These are phyloP conservation scores for Chlamydomonas incerta DNA, from an alignment of 139 green algal species.

Conservation along the genomic window DNA sequence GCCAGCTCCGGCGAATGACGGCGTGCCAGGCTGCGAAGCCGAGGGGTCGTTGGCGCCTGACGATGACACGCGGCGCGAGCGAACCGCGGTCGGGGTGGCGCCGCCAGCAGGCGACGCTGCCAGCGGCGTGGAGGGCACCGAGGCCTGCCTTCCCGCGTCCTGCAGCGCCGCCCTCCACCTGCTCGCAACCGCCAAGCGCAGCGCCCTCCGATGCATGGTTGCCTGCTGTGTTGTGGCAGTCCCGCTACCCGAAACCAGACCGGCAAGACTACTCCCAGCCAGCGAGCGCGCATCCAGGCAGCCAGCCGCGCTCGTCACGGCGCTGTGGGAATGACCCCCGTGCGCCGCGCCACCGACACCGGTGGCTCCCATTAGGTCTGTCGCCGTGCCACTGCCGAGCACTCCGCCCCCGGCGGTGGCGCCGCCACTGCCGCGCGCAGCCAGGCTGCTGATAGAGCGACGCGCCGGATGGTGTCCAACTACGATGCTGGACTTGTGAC, in stretches of 20 bases:
- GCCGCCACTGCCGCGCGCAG: no score
- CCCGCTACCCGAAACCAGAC: no score
- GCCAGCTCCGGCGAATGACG: neutral
- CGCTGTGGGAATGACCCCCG: neutral
- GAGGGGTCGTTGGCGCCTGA: neutral
- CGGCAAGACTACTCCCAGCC: no score
- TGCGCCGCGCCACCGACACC: no score
- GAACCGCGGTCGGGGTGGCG: neutral
- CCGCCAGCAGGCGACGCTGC: neutral
- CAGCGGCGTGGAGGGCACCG: neutral
- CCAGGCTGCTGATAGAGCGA: neutral
- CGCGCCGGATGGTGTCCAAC: neutral
- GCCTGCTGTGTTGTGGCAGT: no score
- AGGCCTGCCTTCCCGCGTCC: slow-evolving; percentile 9
- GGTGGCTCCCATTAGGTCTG: neutral
- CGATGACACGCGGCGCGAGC: neutral
- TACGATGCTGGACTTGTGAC: neutral
- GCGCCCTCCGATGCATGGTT: neutral
- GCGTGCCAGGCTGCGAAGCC: neutral
- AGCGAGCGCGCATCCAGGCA: no score
- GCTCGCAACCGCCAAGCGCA: slow-evolving; percentile 8
- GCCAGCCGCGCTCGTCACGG: no score
- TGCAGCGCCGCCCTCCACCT: slow-evolving; percentile 30
- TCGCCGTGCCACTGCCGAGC: no score
- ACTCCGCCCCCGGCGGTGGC: no score